These are phyloP conservation scores for Wilcoxina mikolae DNA, from an alignment of 495 filamentous ascomycete genomes.

Conservation along the genomic window DNA sequence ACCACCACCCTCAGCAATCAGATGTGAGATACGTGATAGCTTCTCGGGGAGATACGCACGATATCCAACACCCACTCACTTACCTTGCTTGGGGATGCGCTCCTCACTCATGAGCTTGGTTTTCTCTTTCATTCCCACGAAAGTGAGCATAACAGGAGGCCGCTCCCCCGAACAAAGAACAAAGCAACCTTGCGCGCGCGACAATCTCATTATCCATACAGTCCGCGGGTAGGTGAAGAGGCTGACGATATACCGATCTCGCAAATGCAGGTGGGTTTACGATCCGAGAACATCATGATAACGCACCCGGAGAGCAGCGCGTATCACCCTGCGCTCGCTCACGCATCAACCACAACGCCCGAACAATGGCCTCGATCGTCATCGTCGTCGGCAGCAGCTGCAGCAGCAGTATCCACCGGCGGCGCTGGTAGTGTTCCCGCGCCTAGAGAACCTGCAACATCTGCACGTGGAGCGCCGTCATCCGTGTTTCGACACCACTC, in stretches of 20 bases:
- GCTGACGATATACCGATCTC: conserved; percentile 16
- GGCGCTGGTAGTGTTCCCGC: conserved; percentile 9
- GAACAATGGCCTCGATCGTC: conserved; percentile 2
- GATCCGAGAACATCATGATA: conserved; percentile 30
- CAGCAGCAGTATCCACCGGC: neutral
- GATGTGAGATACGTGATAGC: neutral
- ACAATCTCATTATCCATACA: no score
- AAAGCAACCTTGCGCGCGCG: no score
- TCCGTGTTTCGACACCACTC: conserved; percentile 21
- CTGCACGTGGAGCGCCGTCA: conserved; percentile 15
- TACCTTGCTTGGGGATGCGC: no score
- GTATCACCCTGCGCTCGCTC: conserved; percentile 24
- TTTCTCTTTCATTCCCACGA: no score
- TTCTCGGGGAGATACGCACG: neutral
- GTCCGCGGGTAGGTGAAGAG: no score
- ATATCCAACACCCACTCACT: neutral
- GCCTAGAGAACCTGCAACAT: conserved; percentile 16
- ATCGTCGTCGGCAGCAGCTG: neutral
- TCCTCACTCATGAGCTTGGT: no score
- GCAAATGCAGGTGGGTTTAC: conserved; percentile 28
- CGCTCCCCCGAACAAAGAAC: no score
- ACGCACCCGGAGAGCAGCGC: conserved; percentile 27
- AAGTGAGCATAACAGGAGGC: no score
- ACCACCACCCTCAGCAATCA: neutral
- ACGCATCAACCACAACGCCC: conserved; percentile 7